Base-by-base conservation (phyloP, 2,329 filamentous ascomycete species). In the Apiospora malaysiana region DNA sequence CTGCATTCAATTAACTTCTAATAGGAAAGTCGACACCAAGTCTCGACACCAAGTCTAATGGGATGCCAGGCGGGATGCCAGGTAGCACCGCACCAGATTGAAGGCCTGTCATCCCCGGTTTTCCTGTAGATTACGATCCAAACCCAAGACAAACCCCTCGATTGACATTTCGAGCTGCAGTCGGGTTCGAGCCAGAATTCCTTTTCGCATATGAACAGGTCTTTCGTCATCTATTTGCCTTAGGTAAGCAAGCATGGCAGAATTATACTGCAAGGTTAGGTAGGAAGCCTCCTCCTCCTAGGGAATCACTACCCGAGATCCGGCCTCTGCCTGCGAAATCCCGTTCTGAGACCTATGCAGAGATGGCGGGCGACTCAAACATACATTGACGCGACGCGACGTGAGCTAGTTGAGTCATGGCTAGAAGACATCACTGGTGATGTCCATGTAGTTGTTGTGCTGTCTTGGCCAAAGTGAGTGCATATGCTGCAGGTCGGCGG, bases 241-340 rank as follows among this genome's bases (percentile, higher is more conserved):
- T 63, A 63, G 56, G 56, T 63, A 63, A 63, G 56, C 56, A 40
- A 37, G n/a, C n/a, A n/a, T n/a, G n/a, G n/a, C n/a, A n/a, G n/a
- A n/a, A n/a, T n/a, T n/a, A n/a, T n/a, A n/a, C n/a, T n/a, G n/a
- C n/a, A n/a, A n/a, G n/a, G n/a, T n/a, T n/a, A n/a, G n/a, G 27
- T 21, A 18, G 18, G 21, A 21, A 59, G 47, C 23, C 27, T n/a
- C 7, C 51, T 27, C 9, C 56, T 32, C 2, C 2, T 42, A 9
- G 12, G 40, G 5, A 40, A 63, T 63, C 21, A 40, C 27, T 21
- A 40, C 56, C 56, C 56, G 56, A 63, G 32, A 63, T 63, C 32
- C 27, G 3, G n/a, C n/a, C 18, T 8, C 56, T 63, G 45, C 16
- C 12, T 42, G 40, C 12, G 27, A 51, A 27, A 37, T 59, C 21